phyloP scores from a whole-genome alignment of 2,329 filamentous ascomycete genomes.

The Fusarium sp. region DNA sequence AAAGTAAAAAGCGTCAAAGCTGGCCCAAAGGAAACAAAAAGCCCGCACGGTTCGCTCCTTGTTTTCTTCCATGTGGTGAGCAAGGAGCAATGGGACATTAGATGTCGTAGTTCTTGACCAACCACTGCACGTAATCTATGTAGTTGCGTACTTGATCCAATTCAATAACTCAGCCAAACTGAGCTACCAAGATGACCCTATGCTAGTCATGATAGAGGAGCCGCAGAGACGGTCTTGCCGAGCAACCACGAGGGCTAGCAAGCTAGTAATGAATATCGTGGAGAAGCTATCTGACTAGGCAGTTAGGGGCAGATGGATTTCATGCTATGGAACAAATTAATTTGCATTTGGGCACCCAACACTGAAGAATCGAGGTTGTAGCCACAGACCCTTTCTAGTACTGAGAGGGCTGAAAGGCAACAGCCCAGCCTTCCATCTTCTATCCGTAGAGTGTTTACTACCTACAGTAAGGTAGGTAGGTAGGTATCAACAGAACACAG shows the following conservation, averaged over 20 bases:
- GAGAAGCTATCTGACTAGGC: slow-evolving; percentile 32
- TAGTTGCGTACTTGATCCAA: slow-evolving; percentile 8
- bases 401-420: not conserved
- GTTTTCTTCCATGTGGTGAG: slow-evolving; percentile 1
- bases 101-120: slow-evolving; percentile 1
- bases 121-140: slow-evolving; percentile 5
- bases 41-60: slow-evolving; percentile 29
- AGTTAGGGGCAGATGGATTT: slow-evolving; percentile 5
- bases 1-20: not conserved
- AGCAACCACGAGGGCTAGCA: slow-evolving; percentile 33
- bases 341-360: slow-evolving; percentile 6
- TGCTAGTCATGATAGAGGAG: slow-evolving; percentile 35
- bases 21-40: slow-evolving; percentile 8
- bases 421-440: not conserved
- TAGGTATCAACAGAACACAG: not conserved
- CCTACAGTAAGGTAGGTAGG: too few relatives aligned
- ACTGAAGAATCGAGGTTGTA: slow-evolving; percentile 6
- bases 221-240: slow-evolving; percentile 32
- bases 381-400: slow-evolving; percentile 6
- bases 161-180: slow-evolving; percentile 6
- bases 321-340: not conserved
- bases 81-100: not conserved
- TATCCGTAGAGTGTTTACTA: not conserved
- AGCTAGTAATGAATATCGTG: slow-evolving; percentile 32
- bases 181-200: slow-evolving; percentile 11